Percentiles rank a stretch among this genome's conserved stretches.
Conservation (phyloP, 495 filamentous ascomycete genomes). For the Penicillium alfredii region DNA sequence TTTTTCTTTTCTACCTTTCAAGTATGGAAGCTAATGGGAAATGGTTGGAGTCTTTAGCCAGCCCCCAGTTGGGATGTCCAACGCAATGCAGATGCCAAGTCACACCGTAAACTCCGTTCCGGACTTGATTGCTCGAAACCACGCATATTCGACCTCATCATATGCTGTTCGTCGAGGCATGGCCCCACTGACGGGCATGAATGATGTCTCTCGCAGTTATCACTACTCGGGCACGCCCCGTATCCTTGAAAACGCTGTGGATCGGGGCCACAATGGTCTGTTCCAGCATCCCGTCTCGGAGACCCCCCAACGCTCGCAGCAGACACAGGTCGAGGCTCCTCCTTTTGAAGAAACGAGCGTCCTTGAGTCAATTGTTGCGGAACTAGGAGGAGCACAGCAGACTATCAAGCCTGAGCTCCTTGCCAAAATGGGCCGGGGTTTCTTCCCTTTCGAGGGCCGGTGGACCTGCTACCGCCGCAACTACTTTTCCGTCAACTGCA, state of each 20-base stretch:
- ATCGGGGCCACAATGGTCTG: conserved; percentile 28
- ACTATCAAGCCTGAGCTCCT: conserved; percentile 69
- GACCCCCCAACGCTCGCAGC: conserved; percentile 26
- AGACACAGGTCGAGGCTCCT: conserved; percentile 38
- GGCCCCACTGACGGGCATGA: conserved; percentile 27
- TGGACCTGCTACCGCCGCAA: conserved; percentile 97
- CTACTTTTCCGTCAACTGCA: conserved; percentile 87
- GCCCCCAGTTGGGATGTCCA: conserved; percentile 33
- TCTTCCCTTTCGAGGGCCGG: conserved; percentile 77
- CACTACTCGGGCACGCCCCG: conserved; percentile 34
- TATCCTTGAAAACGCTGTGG: conserved; percentile 27
- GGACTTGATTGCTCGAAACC: conserved; percentile 29
- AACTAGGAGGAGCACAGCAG: conserved; percentile 34
- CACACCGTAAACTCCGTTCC: conserved; percentile 23
- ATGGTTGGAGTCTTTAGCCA: conserved; percentile 23
- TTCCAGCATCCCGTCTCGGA: conserved; percentile 31
- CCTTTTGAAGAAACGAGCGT: conserved; percentile 54
- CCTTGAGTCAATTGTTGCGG: conserved; percentile 53
- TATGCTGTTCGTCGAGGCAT: conserved; percentile 33
- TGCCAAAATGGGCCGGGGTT: conserved; percentile 86
- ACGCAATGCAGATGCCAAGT: conserved; percentile 26
- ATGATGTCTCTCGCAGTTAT: conserved; percentile 29
- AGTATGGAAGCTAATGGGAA: conserved; percentile 14
- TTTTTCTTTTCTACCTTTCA: no score
- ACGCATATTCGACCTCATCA: conserved; percentile 30